phyloP scores from a whole-genome alignment of 2,329 filamentous ascomycete genomes.

The Ophiocordyceps sinensis region DNA sequence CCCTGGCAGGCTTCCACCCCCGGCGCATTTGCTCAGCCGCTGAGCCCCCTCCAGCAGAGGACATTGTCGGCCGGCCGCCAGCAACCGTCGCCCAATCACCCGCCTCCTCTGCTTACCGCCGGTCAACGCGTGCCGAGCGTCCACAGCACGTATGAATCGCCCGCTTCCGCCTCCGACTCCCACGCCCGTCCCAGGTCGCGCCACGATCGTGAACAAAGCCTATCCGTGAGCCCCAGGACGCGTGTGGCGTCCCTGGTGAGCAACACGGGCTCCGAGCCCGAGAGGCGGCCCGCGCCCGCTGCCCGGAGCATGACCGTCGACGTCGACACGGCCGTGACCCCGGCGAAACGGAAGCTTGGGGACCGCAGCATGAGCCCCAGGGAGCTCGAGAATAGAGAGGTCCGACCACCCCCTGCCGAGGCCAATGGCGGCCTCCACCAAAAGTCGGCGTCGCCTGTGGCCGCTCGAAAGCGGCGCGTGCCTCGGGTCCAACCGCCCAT shows the following conservation, averaged over 20 bases:
- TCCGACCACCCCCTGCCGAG: constrained; percentile 34
- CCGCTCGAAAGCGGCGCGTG: constrained; percentile 24
- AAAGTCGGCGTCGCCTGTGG: constrained; percentile 17
- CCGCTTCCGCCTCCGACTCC: constrained; percentile 20
- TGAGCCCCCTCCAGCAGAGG: constrained; percentile 47
- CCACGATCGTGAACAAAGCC: constrained; percentile 52
- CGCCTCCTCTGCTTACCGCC: constrained; percentile 1
- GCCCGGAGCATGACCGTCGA: constrained; percentile 15
- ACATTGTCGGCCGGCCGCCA: constrained; percentile 15
- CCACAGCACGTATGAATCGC: constrained; percentile 29
- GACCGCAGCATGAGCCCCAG: constrained; percentile 28
- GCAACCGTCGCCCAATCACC: constrained; percentile 10
- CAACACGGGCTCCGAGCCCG: constrained; percentile 21
- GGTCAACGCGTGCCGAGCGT: constrained; percentile 14
- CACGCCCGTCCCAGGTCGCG: constrained; percentile 36
- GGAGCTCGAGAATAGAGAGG: constrained; percentile 34
- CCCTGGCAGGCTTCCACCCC: constrained; percentile 26
- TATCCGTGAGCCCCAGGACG: constrained; percentile 71
- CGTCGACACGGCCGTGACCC: constrained; percentile 18
- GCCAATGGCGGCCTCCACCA: constrained; percentile 24
- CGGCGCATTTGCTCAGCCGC: constrained; percentile 30
- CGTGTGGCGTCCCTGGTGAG: constrained; percentile 38
- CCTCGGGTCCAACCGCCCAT: constrained; percentile 24
- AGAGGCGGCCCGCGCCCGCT: constrained; percentile 9
- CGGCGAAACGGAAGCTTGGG: constrained; percentile 25